Percentiles rank a stretch among this genome's conserved stretches.
phyloP scores from a whole-genome alignment of 768 basidiomycete genomes.

The Fomitopsis serialis region DNA sequence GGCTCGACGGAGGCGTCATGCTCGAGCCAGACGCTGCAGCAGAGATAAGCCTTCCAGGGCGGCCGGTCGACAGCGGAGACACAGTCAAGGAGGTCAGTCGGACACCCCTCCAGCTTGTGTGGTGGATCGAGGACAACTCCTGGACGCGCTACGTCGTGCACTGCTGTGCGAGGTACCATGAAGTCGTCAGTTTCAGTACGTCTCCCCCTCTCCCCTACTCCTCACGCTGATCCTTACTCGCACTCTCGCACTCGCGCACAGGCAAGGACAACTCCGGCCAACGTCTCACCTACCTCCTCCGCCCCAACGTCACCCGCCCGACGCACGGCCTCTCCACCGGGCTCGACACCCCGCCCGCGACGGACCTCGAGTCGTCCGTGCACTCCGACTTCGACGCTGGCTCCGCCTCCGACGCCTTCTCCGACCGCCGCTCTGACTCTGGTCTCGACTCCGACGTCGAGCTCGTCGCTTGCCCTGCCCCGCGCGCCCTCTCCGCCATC shows the following conservation, averaged over 20 bases:
- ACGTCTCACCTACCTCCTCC: slow-evolving; percentile 74
- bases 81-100: slow-evolving; percentile 61
- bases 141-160: slow-evolving; percentile 82
- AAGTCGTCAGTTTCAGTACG: slow-evolving; percentile 78
- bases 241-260: slow-evolving; percentile 14
- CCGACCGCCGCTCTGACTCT: slow-evolving; percentile 17
- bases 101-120: slow-evolving; percentile 63
- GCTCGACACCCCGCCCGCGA: slow-evolving; percentile 69
- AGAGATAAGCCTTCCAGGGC: slow-evolving; percentile 31
- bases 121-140: slow-evolving; percentile 64
- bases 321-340: slow-evolving; percentile 36
- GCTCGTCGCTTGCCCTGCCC: slow-evolving; percentile 7
- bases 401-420: slow-evolving; percentile 21
- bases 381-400: slow-evolving; percentile 34
- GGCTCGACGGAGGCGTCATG: slow-evolving; percentile 60
- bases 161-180: slow-evolving; percentile 76
- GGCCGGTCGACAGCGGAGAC: slow-evolving; percentile 44
- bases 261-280: slow-evolving; percentile 52
- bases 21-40: slow-evolving; percentile 41
- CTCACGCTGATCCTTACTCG: too few relatives aligned
- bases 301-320: slow-evolving; percentile 67
- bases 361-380: slow-evolving; percentile 57
- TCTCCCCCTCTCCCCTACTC: slow-evolving; percentile 9
- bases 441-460: slow-evolving; percentile 23
- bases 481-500: slow-evolving; percentile 17